These are phyloP conservation scores for Neofusicoccum kwambonambiense DNA, from an alignment of 2,329 filamentous ascomycete genomes.

Conservation along the genomic window DNA sequence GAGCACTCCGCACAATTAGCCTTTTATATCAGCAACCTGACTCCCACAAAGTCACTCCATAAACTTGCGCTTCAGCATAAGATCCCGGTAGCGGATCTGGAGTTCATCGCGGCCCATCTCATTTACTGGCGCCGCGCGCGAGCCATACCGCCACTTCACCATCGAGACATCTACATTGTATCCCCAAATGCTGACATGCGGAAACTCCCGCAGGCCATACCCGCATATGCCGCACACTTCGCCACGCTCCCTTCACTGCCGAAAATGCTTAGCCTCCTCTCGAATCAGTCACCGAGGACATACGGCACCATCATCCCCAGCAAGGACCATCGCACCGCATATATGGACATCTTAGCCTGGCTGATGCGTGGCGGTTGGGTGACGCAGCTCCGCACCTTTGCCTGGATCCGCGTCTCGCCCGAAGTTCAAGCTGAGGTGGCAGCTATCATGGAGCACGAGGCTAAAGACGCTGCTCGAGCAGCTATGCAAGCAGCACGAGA, in stretches of 20 bases:
- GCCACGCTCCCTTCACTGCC: conserved; percentile 79
- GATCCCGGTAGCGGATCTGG: conserved; percentile 76
- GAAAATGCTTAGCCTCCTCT: conserved; percentile 83
- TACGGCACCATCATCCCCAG: conserved; percentile 84
- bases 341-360: conserved; percentile 91
- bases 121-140: conserved; percentile 95
- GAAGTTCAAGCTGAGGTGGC: conserved; percentile 81
- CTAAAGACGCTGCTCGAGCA: conserved; percentile 29
- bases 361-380: conserved; percentile 91
- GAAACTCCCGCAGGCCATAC: conserved; percentile 66
- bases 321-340: conserved; percentile 81
- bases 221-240: conserved; percentile 74
- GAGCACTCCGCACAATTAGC: conserved; percentile 75
- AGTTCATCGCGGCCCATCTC: conserved; percentile 85
- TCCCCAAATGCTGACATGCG: conserved; percentile 83
- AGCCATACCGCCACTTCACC: conserved; percentile 85
- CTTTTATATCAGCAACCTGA: conserved; percentile 63
- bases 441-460: conserved; percentile 59
- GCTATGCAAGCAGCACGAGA: conserved; percentile 21
- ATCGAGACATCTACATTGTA: conserved; percentile 85
- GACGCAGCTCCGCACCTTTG: conserved; percentile 87
- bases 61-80: conserved; percentile 70
- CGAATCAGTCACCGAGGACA: conserved; percentile 68
- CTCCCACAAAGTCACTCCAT: conserved; percentile 64
- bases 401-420: conserved; percentile 79